A percentile compares a stretch with the other conserved stretches of the same genome.
phyloP scores from a whole-genome alignment of 2,329 filamentous ascomycete species.

The Claviceps sp. region DNA sequence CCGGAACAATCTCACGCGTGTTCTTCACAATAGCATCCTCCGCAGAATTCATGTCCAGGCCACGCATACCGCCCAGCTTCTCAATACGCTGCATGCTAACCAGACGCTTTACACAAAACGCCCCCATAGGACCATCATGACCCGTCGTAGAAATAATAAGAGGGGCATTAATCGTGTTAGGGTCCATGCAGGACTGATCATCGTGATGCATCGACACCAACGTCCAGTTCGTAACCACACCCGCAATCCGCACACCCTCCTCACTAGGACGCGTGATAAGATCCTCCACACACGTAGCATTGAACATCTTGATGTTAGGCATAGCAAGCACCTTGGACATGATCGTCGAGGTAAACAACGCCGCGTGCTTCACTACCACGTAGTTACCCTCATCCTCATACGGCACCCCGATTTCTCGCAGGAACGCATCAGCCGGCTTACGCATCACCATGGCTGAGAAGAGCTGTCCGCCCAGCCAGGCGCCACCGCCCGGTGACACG shows the following conservation, averaged over 20 bases:
- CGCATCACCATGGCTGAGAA: constrained; percentile 95
- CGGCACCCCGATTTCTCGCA: constrained; percentile 66
- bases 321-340: constrained; percentile 71
- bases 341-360: constrained; percentile 80
- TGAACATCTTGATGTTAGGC: constrained; percentile 93
- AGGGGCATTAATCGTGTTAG: constrained; percentile 90
- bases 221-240: constrained; percentile 94
- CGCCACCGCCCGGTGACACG: constrained; percentile 76
- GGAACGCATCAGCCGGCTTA: constrained; percentile 78
- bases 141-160: constrained; percentile 82
- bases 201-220: constrained; percentile 78
- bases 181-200: constrained; percentile 92
- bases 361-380: constrained; percentile 88
- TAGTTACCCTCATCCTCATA: constrained; percentile 83
- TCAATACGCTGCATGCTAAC: constrained; percentile 77
- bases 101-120: constrained; percentile 81
- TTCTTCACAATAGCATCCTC: constrained; percentile 91
- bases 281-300: constrained; percentile 84
- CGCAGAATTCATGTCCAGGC: constrained; percentile 80
- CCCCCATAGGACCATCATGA: constrained; percentile 82
- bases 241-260: constrained; percentile 56
- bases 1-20: constrained; percentile 76
- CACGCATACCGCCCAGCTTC: constrained; percentile 82
- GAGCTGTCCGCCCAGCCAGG: constrained; percentile 87
- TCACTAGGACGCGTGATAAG: constrained; percentile 64